Base-by-base conservation (phyloP, 2,329 filamentous ascomycete genomes). In the Ophiostoma himal-ulmi region DNA sequence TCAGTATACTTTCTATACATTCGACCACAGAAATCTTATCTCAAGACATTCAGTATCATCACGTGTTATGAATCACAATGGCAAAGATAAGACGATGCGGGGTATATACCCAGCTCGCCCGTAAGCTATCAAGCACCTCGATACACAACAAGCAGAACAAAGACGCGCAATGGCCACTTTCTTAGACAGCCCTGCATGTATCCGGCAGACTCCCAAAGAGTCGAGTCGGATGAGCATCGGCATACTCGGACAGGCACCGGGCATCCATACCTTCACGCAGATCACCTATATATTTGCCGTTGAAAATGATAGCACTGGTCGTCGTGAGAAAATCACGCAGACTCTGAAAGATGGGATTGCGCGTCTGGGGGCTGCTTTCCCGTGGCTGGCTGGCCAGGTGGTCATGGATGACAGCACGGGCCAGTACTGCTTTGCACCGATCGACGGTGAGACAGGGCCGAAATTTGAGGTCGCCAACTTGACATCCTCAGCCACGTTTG, bases 41-140 rank as follows among this genome's bases (percentile, higher is more conserved):
- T 22, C n/a, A 57, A 57, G n/a, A 22, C n/a, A 26, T 14, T n/a
- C 26, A 22, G n/a, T 57, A 57, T 22, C 22, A 57, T 57, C 52
- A 57, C 52, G 52, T 57, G 52, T 57, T 57, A 57, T 57, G 20
- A 57, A 57, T 57, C n/a, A 57, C 14, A 26, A 57, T 57, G 52
- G 26, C 4, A 11, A 22, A 1, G 52, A 22, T 22, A 22, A 57
- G 52, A 26, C 52, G 52, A 30, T 30, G 52, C 52, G 52, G 52
- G n/a, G 52, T 22, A 57, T 57, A 57, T 8, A 57, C 10, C 10
- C 44, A 48, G 44, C 44, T n/a, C n/a, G 17, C 17, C 14, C 44
- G 7, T 20, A 20, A 6, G 17, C 44, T 48, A 48, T 20, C 44
- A 48, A 48, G 44, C 44, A 13, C 11, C 1, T 48, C 6, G 17